phyloP scores from a whole-genome alignment of 257 asterid species.

The Avicennia marina region DNA sequence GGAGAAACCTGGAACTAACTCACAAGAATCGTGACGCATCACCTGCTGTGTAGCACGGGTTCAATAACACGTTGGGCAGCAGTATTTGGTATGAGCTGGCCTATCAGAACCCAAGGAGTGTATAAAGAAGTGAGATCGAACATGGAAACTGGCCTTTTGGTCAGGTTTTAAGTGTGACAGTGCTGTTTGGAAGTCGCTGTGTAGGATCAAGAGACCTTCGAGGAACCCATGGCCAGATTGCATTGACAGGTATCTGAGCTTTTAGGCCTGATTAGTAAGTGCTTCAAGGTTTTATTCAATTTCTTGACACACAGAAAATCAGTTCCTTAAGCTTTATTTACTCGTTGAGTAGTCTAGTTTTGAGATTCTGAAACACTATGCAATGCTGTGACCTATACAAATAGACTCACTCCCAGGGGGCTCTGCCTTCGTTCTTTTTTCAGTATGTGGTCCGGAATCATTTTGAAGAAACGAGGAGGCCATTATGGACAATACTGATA shows the following conservation, averaged over 20 bases:
- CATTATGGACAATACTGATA: too few relatives aligned
- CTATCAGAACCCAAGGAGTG: constrained; percentile 74
- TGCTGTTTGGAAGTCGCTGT: constrained; percentile 72
- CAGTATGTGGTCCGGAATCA: too few relatives aligned
- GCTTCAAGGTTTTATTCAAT: too few relatives aligned
- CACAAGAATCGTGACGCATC: constrained; percentile 76
- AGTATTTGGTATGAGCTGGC: constrained; percentile 98
- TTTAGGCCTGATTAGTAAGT: too few relatives aligned
- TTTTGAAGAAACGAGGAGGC: too few relatives aligned
- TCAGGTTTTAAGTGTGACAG: constrained; percentile 96
- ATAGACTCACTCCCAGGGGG: too few relatives aligned
- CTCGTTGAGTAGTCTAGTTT: too few relatives aligned
- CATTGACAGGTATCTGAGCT: constrained; percentile 51
- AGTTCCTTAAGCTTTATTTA: too few relatives aligned
- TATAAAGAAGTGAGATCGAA: constrained; percentile 61
- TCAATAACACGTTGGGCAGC: constrained; percentile 93
- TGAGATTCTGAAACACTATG: too few relatives aligned
- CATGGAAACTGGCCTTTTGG: constrained; percentile 90
- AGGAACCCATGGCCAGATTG: constrained; percentile 78
- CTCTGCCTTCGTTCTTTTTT: too few relatives aligned
- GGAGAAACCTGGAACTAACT: constrained; percentile 72
- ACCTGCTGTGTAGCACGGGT: constrained; percentile 62
- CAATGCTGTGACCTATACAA: too few relatives aligned
- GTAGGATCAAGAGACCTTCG: constrained; percentile 31
- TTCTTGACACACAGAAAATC: too few relatives aligned